A percentile compares a stretch with the other conserved stretches of the same genome.
Conservation (phyloP, 164 flowering plant species). For the Nymphaea thermarum region DNA sequence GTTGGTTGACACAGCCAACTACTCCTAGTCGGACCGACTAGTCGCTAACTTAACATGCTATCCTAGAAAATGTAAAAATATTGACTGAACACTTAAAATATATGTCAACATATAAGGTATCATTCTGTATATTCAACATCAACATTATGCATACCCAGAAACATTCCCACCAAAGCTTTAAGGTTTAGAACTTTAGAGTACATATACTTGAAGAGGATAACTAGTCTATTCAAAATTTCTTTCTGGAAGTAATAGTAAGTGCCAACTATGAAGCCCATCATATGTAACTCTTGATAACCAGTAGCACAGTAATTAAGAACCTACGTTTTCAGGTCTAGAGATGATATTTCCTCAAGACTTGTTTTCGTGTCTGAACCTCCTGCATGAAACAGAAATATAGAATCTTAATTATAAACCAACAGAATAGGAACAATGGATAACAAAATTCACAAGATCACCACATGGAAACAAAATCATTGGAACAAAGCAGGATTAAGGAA, state of each 20-base stretch:
- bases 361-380: constrained; percentile 23
- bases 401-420: background rate
- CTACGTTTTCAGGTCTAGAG: constrained; percentile 37
- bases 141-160: no score
- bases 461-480: no score
- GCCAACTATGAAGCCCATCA: no score
- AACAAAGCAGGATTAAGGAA: background rate
- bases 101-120: no score
- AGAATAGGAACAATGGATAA: background rate
- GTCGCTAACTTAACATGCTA: no score
- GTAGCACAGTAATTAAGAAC: constrained; percentile 4
- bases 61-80: no score
- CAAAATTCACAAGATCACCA: background rate
- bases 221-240: background rate
- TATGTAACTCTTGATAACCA: background rate
- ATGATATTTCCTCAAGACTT: constrained; percentile 23
- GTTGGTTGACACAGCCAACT: no score
- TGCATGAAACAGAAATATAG: constrained; percentile 7
- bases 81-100: no score
- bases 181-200: background rate
- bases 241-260: no score
- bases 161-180: background rate
- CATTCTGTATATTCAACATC: no score
- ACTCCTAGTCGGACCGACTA: no score
- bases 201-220: background rate